Evolutionary conservation across 495 filamentous ascomycete genomes (phyloP), one percentile per base, ranked within the genome.

Genomic region (Stereocaulon alpinum): DNA sequence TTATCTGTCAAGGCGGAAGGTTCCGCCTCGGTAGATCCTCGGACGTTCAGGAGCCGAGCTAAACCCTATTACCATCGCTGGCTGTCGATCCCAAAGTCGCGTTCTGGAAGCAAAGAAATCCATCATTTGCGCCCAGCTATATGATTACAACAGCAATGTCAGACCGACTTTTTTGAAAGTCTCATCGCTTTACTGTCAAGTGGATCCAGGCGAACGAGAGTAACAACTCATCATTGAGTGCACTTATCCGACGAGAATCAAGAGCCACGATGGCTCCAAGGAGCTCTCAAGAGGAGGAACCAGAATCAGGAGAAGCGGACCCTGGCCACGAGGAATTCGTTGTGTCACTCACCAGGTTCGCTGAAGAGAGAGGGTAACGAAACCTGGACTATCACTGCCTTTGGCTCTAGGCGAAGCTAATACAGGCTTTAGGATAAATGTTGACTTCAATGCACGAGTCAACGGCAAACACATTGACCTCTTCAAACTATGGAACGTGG

Each of bases 391-490:
- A 60, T 64, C 41, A 71, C 69, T 45, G 47, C 45, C 9, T 15
- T 42, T 24, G 47, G 53, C 59, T 55, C 18, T n/a, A 52, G 5
- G 12, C 11, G 30, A 18, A 30, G 17, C 49, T 10, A 34, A 34
- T 11, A 4, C 49, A 17, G 24, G 24, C 20, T 41, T 18, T 24
- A 83, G 80, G 52, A 91, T 88, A 7, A 70, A 70, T 52, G 79
- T 92, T 59, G 86, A 89, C 32, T 77, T 79, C 40, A 82, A 88
- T 67, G 87, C 88, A 20, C 83, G 83, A 69, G 81, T 92, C 61
- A 87, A 86, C 44, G 77, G 73, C 59, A 80, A 82, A 56, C 81
- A 82, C 44, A 79, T 91, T 61, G 86, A 92, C 58, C 74, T 93
- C 7, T 72, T 81, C 61, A 80, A 83, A 56, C 74, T 91, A 24